Conservation (phyloP, 257 asterid species). For the Nicotiana undulata region DNA sequence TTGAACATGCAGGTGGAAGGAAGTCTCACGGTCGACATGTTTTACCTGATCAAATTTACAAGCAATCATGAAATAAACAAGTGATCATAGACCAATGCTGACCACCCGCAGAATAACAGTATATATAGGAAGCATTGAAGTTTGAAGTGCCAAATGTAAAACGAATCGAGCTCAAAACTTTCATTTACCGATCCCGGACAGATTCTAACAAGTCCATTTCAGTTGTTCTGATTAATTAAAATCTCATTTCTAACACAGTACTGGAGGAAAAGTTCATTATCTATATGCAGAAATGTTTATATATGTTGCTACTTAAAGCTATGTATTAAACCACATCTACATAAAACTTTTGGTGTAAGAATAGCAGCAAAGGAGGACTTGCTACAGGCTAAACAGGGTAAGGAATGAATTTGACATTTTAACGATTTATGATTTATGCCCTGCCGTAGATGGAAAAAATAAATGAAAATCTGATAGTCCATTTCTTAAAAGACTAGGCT, state of each 20-base stretch:
- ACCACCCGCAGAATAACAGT: not conserved
- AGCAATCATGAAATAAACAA: not conserved
- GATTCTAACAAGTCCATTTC: not conserved
- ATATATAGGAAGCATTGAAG: not conserved
- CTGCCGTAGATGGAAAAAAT: not conserved
- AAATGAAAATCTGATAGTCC: constrained; percentile 10
- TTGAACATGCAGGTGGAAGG: constrained; percentile 41
- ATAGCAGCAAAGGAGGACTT: not conserved
- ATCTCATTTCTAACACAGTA: not conserved
- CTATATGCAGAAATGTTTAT: not conserved
- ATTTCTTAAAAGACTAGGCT: constrained; percentile 15
- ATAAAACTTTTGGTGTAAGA: not conserved
- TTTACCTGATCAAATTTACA: constrained; percentile 32
- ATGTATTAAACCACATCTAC: not conserved
- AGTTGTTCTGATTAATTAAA: not conserved
- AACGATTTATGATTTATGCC: constrained; percentile 21
- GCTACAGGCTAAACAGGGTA: not conserved
- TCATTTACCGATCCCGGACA: not conserved
- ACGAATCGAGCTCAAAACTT: not conserved
- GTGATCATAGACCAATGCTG: too few relatives aligned
- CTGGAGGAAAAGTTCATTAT: too few relatives aligned
- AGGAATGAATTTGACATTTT: not conserved
- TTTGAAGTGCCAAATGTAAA: not conserved
- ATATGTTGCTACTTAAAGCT: not conserved
- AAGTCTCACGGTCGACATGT: constrained; percentile 52